phyloP scores from a whole-genome alignment of 805 yeast species.

The Torulaspora delbrueckii region DNA sequence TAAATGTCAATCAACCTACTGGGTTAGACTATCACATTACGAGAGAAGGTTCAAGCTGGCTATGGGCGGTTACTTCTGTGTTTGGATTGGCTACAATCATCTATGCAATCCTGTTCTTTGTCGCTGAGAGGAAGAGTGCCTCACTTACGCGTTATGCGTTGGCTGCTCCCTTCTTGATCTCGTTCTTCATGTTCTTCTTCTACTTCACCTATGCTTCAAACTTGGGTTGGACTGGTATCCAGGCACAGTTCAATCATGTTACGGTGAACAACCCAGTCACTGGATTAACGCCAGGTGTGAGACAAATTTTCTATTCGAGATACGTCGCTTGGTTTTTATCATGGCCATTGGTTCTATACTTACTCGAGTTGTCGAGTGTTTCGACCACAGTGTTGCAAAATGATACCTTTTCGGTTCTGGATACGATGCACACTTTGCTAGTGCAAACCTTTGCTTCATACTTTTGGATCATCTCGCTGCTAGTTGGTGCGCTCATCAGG shows the following conservation, averaged over 20 bases:
- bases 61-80: conserved; percentile 54
- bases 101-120: conserved; percentile 14
- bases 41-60: conserved; percentile 59
- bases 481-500: conserved; percentile 51
- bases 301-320: conserved; percentile 44
- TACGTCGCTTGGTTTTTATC: conserved; percentile 44
- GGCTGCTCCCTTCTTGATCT: conserved; percentile 35
- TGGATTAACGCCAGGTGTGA: conserved; percentile 26
- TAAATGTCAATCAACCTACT: conserved; percentile 41
- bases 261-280: conserved; percentile 25
- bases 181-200: conserved; percentile 37
- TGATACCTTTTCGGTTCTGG: conserved; percentile 13
- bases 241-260: conserved; percentile 40
- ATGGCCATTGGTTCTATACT: conserved; percentile 40
- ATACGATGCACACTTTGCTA: conserved; percentile 30
- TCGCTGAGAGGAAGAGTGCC: conserved; percentile 13
- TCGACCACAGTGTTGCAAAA: conserved; percentile 8
- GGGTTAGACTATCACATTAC: conserved; percentile 50
- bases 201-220: conserved; percentile 45
- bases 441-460: conserved; percentile 43
- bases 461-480: conserved; percentile 48
- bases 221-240: conserved; percentile 41
- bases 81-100: conserved; percentile 14
- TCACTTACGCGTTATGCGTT: conserved; percentile 15
- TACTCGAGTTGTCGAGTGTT: conserved; percentile 20